A percentile compares a stretch with the other conserved stretches of the same genome.
Conservation (phyloP, 2,329 filamentous ascomycete genomes). For the Myotisia sp. region DNA sequence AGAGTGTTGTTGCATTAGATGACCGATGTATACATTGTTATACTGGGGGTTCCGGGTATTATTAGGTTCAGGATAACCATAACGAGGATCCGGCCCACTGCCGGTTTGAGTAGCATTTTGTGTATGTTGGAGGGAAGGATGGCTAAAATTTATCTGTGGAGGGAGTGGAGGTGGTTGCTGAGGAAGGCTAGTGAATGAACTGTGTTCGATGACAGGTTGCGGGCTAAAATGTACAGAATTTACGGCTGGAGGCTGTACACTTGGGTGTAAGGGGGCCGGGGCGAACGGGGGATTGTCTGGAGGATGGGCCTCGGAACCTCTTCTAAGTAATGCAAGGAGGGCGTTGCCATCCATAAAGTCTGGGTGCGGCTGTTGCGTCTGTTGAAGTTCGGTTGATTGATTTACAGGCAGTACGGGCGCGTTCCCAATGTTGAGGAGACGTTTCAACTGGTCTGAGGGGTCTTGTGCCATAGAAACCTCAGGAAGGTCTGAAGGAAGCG, state of each 20-base stretch:
- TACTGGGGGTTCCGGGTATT: background rate
- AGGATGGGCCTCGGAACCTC: constrained; percentile 22
- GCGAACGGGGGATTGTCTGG: constrained; percentile 15
- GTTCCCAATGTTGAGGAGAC: constrained; percentile 29
- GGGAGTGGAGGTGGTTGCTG: background rate
- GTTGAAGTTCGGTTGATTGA: constrained; percentile 1
- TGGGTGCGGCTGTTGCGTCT: constrained; percentile 6
- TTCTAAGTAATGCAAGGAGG: constrained; percentile 43
- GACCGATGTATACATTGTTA: constrained; percentile 1
- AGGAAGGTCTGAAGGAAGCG: constrained; percentile 26
- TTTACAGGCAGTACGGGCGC: constrained; percentile 8
- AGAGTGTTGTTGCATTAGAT: background rate
- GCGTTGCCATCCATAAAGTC: constrained; percentile 32
- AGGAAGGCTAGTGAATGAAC: too few species aligned
- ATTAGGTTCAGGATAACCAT: background rate
- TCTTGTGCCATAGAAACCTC: constrained; percentile 29
- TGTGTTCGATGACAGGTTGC: background rate
- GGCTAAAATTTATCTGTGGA: background rate
- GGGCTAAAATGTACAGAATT: constrained; percentile 2
- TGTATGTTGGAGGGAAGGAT: background rate
- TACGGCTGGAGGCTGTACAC: background rate
- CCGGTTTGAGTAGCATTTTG: constrained; percentile 1
- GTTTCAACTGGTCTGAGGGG: constrained; percentile 40
- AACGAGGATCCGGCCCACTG: background rate
- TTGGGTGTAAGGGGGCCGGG: constrained; percentile 8